These are phyloP conservation scores for Ophiosphaerella herpotricha DNA, from an alignment of 2,329 filamentous ascomycete genomes.

Conservation along the genomic window DNA sequence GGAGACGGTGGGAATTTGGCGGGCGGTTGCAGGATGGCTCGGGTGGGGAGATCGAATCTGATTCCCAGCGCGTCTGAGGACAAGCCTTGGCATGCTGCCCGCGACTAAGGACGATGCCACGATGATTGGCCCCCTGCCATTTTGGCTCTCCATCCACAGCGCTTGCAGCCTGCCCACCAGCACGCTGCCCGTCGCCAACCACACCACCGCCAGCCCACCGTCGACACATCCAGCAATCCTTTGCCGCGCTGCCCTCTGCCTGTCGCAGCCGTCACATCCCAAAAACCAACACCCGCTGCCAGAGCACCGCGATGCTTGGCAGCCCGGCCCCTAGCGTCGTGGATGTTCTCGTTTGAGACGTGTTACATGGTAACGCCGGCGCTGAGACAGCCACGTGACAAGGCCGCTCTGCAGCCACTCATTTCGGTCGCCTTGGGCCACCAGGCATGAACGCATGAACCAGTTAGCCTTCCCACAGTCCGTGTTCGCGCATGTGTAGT, in stretches of 20 bases:
- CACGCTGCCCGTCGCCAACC: slow-evolving; percentile 27
- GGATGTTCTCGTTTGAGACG: slow-evolving; percentile 40
- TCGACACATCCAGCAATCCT: slow-evolving; percentile 20
- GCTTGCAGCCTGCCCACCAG: slow-evolving; percentile 30
- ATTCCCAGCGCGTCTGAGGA: slow-evolving; percentile 43
- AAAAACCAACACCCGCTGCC: slow-evolving; percentile 12
- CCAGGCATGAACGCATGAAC: slow-evolving; percentile 45
- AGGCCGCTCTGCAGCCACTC: slow-evolving; percentile 21
- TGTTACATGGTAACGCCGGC: slow-evolving; percentile 42
- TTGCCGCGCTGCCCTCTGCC: not conserved
- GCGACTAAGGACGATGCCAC: slow-evolving; percentile 15
- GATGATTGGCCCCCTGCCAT: slow-evolving; percentile 37
- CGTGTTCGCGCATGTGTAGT: slow-evolving; percentile 38
- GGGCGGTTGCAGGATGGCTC: slow-evolving; percentile 43
- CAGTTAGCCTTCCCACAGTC: slow-evolving; percentile 28
- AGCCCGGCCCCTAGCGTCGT: slow-evolving; percentile 16
- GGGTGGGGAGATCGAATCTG: slow-evolving; percentile 45
- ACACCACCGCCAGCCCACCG: slow-evolving; percentile 36
- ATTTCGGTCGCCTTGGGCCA: slow-evolving; percentile 15
- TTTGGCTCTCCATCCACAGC: slow-evolving; percentile 39
- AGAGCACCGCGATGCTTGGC: slow-evolving; percentile 10
- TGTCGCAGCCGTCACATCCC: not conserved
- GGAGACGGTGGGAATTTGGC: slow-evolving; percentile 37
- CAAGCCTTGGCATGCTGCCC: slow-evolving; percentile 34
- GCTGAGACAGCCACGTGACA: slow-evolving; percentile 45